phyloP scores from a whole-genome alignment of 1,284 basidiomycete species.

The Rhodotorula sp. region DNA sequence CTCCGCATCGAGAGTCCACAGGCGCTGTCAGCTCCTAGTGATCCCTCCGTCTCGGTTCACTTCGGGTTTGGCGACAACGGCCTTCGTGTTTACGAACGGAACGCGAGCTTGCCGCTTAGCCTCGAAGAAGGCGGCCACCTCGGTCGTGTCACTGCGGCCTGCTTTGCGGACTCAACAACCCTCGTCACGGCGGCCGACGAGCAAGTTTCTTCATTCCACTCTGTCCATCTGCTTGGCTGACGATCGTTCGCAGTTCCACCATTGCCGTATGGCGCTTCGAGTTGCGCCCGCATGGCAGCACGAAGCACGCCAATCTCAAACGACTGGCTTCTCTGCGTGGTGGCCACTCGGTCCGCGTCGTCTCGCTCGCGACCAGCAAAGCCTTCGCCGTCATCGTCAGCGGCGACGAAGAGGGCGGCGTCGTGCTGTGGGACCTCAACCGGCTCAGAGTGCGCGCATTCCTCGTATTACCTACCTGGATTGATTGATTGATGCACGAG shows the following conservation, averaged over 20 bases:
- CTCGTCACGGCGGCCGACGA: constrained; percentile 23
- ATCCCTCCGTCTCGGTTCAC: constrained; percentile 62
- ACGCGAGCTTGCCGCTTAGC: not conserved
- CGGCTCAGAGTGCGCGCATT: constrained; percentile 48
- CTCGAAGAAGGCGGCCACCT: constrained; percentile 16
- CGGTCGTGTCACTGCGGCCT: constrained; percentile 3
- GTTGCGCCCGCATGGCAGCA: constrained; percentile 45
- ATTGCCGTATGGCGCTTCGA: constrained; percentile 72
- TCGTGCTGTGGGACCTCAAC: constrained; percentile 89
- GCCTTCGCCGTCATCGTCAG: constrained; percentile 75
- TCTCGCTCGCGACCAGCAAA: constrained; percentile 71
- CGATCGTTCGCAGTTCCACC: not conserved
- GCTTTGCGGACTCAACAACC: constrained; percentile 12
- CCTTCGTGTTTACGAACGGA: constrained; percentile 16
- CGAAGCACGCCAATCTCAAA: constrained; percentile 56
- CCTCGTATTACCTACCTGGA: constrained; percentile 56
- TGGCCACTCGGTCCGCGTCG: constrained; percentile 64
- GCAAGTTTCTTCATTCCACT: not conserved
- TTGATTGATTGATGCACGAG: constrained; percentile 63
- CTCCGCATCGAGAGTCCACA: constrained; percentile 67
- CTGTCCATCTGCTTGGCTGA: no score
- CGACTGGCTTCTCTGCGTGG: constrained; percentile 68
- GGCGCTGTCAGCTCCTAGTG: constrained; percentile 60
- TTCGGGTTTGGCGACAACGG: constrained; percentile 59
- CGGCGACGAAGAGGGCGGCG: constrained; percentile 54